phyloP scores from a whole-genome alignment of 2,329 filamentous ascomycete species.

The Clonostachys chloroleuca region DNA sequence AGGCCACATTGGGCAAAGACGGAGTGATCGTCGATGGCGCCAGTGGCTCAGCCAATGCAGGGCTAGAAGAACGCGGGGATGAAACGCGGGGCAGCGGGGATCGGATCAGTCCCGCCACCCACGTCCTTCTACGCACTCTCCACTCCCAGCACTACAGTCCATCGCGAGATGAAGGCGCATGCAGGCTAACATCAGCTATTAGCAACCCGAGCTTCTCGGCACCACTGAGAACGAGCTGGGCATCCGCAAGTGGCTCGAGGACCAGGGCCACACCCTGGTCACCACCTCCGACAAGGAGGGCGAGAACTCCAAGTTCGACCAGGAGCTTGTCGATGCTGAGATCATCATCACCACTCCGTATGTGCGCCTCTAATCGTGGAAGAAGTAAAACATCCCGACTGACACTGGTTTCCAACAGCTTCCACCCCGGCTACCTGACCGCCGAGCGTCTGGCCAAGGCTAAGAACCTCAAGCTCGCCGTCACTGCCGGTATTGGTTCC shows the following conservation, averaged over 20 bases:
- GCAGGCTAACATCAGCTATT: background rate
- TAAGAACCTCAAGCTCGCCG: slow-evolving; percentile 96
- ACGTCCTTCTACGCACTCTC: slow-evolving; percentile 1
- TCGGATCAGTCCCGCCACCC: background rate
- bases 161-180: no score
- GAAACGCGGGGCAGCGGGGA: no score
- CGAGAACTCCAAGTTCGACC: slow-evolving; percentile 86
- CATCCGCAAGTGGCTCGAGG: slow-evolving; percentile 95
- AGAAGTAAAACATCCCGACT: background rate
- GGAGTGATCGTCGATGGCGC: no score
- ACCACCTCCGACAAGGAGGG: slow-evolving; percentile 98
- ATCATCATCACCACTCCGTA: slow-evolving; percentile 99
- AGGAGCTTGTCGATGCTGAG: slow-evolving; percentile 94
- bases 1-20: no score
- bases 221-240: slow-evolving; percentile 99
- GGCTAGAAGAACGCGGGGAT: no score
- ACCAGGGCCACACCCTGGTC: slow-evolving; percentile 91
- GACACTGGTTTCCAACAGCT: slow-evolving; percentile 44
- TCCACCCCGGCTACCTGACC: slow-evolving; percentile 97
- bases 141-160: background rate
- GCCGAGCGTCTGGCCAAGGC: slow-evolving; percentile 94
- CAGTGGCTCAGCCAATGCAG: no score
- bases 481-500: slow-evolving; percentile 96
- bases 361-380: slow-evolving; percentile 11
- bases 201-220: slow-evolving; percentile 80